Evolutionary conservation across 805 yeast species (phyloP).

Genomic region (Metschnikowia vanudenii): DNA sequence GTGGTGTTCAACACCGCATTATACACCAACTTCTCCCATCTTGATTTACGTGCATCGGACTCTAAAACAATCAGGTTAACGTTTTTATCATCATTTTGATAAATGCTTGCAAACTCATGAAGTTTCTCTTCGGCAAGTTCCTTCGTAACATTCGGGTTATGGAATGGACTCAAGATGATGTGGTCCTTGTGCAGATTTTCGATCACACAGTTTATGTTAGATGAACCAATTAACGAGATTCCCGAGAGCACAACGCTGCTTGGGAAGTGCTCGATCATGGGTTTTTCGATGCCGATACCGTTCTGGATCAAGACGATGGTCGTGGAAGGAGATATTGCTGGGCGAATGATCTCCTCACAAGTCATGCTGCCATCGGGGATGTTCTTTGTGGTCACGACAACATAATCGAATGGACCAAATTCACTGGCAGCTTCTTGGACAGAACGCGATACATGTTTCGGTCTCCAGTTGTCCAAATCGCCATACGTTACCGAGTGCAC

Average conservation of each 20-base stretch:
- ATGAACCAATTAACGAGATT: constrained; percentile 61
- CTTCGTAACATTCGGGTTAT: constrained; percentile 22
- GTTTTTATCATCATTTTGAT: constrained; percentile 27
- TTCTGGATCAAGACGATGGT: constrained; percentile 61
- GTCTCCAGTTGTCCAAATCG: constrained; percentile 16
- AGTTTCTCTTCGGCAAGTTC: constrained; percentile 18
- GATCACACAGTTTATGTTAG: constrained; percentile 47
- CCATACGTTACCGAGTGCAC: constrained; percentile 19
- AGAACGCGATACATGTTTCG: constrained; percentile 12
- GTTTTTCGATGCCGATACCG: constrained; percentile 62
- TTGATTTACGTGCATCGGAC: constrained; percentile 28
- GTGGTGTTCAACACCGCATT: constrained; percentile 37
- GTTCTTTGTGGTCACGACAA: constrained; percentile 35
- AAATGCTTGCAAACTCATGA: constrained; percentile 26
- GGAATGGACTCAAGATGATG: constrained; percentile 52
- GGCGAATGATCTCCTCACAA: constrained; percentile 42
- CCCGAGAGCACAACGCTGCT: constrained; percentile 55
- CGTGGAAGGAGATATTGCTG: constrained; percentile 30
- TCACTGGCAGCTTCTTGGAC: constrained; percentile 16
- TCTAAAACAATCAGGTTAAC: constrained; percentile 29
- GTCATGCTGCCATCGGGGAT: constrained; percentile 34
- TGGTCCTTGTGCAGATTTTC: constrained; percentile 52
- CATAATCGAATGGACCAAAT: constrained; percentile 28
- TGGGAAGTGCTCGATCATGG: constrained; percentile 52
- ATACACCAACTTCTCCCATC: constrained; percentile 42